Percentiles rank a stretch among this genome's conserved stretches.
These are phyloP conservation scores for Dujonia santamariae DNA, from an alignment of 1,139 yeast genomes.

Conservation along the genomic window DNA sequence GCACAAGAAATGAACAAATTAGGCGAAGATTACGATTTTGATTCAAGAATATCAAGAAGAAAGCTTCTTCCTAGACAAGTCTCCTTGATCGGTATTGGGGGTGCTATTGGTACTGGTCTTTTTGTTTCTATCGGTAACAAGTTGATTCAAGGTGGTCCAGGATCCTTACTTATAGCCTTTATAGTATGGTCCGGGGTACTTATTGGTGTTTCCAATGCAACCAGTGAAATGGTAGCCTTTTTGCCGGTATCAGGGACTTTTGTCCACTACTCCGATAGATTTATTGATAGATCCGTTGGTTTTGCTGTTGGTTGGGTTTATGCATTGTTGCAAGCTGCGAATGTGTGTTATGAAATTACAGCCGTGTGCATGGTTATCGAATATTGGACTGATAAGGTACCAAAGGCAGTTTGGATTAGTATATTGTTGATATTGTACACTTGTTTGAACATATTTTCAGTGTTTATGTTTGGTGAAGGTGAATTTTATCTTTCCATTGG, in stretches of 20 bases:
- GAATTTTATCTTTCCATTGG: conserved; percentile 36
- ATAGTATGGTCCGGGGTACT: conserved; percentile 5
- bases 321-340: conserved; percentile 35
- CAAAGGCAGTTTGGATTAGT: conserved; percentile 30
- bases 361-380: conserved; percentile 34
- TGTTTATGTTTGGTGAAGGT: conserved; percentile 39
- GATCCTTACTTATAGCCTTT: conserved; percentile 2
- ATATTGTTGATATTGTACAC: conserved; percentile 15
- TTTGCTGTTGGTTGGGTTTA: conserved; percentile 37
- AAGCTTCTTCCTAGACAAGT: conserved; percentile 52
- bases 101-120: conserved; percentile 34
- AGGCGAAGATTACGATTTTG: conserved; percentile 2
- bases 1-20: too few relatives aligned
- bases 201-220: conserved; percentile 21
- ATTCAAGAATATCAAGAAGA: conserved; percentile 23
- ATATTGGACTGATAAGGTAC: conserved; percentile 39
- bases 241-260: conserved; percentile 39
- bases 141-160: conserved; percentile 3
- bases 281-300: conserved; percentile 40
- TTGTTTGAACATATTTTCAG: conserved; percentile 30
- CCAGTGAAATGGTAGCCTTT: conserved; percentile 39
- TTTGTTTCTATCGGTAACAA: conserved; percentile 13
- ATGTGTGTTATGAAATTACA: conserved; percentile 34
- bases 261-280: conserved; percentile 35
- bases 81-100: conserved; percentile 65